These are phyloP conservation scores for Leccinum subgranulosum DNA, from an alignment of 768 basidiomycete genomes.

Conservation along the genomic window DNA sequence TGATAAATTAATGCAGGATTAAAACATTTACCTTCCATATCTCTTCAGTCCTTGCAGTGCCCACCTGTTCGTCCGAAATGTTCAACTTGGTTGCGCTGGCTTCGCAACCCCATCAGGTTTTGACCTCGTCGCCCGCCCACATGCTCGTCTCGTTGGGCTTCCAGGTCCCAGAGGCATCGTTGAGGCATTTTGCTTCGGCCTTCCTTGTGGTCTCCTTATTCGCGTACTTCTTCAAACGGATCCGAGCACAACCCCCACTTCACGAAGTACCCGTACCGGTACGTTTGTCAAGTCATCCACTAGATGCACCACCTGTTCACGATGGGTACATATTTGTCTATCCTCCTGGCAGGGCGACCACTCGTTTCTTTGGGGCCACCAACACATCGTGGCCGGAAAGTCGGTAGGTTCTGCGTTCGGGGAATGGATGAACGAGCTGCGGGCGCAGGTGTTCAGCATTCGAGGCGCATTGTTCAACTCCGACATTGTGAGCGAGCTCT, in stretches of 20 bases:
- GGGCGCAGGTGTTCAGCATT: conserved; percentile 3
- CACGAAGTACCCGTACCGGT: neutral
- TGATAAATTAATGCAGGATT: neutral
- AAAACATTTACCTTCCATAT: neutral
- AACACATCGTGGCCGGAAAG: conserved; percentile 1
- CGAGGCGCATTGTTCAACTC: conserved; percentile 3
- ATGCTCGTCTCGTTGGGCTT: neutral
- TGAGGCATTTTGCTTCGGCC: neutral
- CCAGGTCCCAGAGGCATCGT: neutral
- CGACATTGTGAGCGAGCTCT: conserved; percentile 1
- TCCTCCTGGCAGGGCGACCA: neutral
- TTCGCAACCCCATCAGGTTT: neutral
- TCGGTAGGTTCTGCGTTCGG: conserved; percentile 4
- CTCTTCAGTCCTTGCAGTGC: neutral
- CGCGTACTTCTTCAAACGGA: neutral
- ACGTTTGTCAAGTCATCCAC: neutral
- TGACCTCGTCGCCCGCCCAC: neutral
- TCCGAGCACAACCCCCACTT: neutral
- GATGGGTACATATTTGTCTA: neutral
- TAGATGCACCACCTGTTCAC: neutral
- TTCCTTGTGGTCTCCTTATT: neutral
- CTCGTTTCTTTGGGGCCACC: conserved; percentile 7
- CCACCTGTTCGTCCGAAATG: neutral
- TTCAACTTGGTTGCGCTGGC: neutral
- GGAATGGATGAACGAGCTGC: conserved; percentile 2